Evolutionary conservation across 371 early-diverging fungal species (phyloP).

Genomic region (Synchytrium microbalum): DNA sequence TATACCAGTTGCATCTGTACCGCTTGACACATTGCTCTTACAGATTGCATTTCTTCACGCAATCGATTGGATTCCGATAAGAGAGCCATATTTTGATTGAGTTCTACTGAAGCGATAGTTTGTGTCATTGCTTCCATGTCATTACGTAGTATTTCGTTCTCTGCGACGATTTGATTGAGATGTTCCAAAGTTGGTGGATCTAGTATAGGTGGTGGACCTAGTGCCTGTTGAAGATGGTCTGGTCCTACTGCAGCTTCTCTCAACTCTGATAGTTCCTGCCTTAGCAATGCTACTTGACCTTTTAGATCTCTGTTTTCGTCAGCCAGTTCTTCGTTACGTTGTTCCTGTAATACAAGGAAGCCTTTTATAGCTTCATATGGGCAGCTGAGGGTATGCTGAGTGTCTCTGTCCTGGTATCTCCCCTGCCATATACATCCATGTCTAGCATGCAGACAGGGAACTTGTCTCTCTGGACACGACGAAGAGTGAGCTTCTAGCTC

Average conservation of each 20-base stretch:
- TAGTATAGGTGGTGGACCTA: slow-evolving; percentile 1
- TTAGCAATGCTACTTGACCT: slow-evolving; percentile 28
- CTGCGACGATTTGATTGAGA: slow-evolving; percentile 33
- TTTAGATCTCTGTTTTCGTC: slow-evolving; percentile 44
- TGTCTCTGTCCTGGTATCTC: slow-evolving; percentile 29
- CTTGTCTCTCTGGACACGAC: slow-evolving; percentile 43
- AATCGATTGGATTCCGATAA: slow-evolving; percentile 58
- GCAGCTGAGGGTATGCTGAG: slow-evolving; percentile 41
- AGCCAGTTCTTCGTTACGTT: slow-evolving; percentile 33
- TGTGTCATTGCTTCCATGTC: slow-evolving; percentile 54
- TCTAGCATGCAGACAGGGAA: slow-evolving; percentile 40
- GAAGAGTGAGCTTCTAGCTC: slow-evolving; percentile 44
- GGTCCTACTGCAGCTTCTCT: background rate
- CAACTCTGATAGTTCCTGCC: background rate
- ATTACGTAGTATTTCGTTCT: slow-evolving; percentile 45
- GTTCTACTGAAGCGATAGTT: slow-evolving; percentile 49
- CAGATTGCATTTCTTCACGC: slow-evolving; percentile 60
- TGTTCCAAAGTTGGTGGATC: slow-evolving; percentile 2
- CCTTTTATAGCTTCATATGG: slow-evolving; percentile 55
- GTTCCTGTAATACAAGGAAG: slow-evolving; percentile 42
- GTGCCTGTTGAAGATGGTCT: slow-evolving; percentile 1
- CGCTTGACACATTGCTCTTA: slow-evolving; percentile 53
- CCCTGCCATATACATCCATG: slow-evolving; percentile 63
- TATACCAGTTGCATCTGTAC: slow-evolving; percentile 56
- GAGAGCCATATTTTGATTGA: slow-evolving; percentile 60